phyloP scores from a whole-genome alignment of 345 rosid species.

The Rhodomyrtus tomentosa region DNA sequence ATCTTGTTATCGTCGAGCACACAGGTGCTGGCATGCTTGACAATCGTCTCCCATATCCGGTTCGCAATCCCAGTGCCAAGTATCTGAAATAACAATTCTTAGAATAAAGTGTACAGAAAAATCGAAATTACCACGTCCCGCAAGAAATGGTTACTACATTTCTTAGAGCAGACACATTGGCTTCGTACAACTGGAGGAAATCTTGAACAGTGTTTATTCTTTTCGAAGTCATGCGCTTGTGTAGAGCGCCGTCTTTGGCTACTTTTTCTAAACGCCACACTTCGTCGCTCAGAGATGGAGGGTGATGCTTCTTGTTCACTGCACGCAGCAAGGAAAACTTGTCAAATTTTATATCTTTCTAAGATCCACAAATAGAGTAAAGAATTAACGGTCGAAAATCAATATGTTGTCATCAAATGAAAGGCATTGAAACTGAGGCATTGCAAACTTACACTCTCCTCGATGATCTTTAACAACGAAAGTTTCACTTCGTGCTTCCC shows the following conservation, averaged over 20 bases:
- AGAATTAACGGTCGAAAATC: not conserved
- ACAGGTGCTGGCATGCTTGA: slow-evolving; percentile 52
- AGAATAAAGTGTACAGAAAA: not conserved
- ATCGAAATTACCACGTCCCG: not conserved
- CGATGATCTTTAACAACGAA: slow-evolving; percentile 36
- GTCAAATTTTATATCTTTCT: not conserved
- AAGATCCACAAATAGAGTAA: not conserved
- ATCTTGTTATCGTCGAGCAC: slow-evolving; percentile 32
- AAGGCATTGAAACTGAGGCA: not conserved
- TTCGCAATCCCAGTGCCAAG: slow-evolving; percentile 27
- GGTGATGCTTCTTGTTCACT: slow-evolving; percentile 35
- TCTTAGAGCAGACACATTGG: slow-evolving; percentile 9
- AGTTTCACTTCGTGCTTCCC: slow-evolving; percentile 26
- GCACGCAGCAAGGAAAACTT: not conserved
- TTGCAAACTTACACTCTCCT: slow-evolving; percentile 21
- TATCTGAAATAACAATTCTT: slow-evolving; percentile 19
- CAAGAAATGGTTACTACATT: slow-evolving; percentile 22
- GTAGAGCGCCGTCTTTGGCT: slow-evolving; percentile 21
- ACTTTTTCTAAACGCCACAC: slow-evolving; percentile 33
- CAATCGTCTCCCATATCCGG: slow-evolving; percentile 42
- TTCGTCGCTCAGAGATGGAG: slow-evolving; percentile 19
- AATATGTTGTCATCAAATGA: not conserved
- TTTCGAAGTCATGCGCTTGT: slow-evolving; percentile 6
- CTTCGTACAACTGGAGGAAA: slow-evolving; percentile 10
- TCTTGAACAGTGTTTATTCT: slow-evolving; percentile 15